Evolutionary conservation across 1,139 yeast genomes (phyloP).

Genomic region (Blastobotrys persicus): DNA sequence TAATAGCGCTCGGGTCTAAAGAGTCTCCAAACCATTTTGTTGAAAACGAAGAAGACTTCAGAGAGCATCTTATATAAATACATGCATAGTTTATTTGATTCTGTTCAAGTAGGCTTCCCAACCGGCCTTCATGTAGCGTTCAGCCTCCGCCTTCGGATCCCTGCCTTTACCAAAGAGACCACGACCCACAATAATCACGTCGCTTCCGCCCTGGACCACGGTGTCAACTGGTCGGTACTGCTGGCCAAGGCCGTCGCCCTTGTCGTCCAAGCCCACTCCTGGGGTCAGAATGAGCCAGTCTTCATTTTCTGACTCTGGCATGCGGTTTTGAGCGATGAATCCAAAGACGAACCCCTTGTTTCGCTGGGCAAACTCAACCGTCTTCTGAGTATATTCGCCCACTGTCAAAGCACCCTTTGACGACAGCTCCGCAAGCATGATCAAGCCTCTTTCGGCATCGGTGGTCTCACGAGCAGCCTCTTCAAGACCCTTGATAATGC

Average conservation of each 20-base stretch:
- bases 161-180: conserved; percentile 96
- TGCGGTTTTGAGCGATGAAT: conserved; percentile 87
- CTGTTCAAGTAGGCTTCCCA: conserved; percentile 72
- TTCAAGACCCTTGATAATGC: conserved; percentile 84
- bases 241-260: conserved; percentile 95
- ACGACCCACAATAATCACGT: conserved; percentile 94
- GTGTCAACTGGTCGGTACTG: conserved; percentile 91
- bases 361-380: conserved; percentile 84
- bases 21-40: too few relatives aligned
- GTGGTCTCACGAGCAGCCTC: conserved; percentile 77
- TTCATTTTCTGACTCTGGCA: conserved; percentile 66
- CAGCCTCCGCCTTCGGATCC: conserved; percentile 83
- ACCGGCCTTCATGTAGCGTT: conserved; percentile 87
- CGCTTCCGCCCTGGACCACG: conserved; percentile 80
- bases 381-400: conserved; percentile 83
- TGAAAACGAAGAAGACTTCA: too few relatives aligned
- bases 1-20: too few relatives aligned
- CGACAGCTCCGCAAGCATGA: conserved; percentile 94
- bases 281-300: conserved; percentile 98
- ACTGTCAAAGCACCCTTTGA: conserved; percentile 90
- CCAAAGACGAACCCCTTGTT: conserved; percentile 93
- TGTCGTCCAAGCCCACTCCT: conserved; percentile 96
- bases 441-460: conserved; percentile 63
- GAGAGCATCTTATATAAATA: too few relatives aligned
- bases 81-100: conserved; percentile 6